Evolutionary conservation across 768 basidiomycete genomes (phyloP).

Genomic region (Imleria badia): DNA sequence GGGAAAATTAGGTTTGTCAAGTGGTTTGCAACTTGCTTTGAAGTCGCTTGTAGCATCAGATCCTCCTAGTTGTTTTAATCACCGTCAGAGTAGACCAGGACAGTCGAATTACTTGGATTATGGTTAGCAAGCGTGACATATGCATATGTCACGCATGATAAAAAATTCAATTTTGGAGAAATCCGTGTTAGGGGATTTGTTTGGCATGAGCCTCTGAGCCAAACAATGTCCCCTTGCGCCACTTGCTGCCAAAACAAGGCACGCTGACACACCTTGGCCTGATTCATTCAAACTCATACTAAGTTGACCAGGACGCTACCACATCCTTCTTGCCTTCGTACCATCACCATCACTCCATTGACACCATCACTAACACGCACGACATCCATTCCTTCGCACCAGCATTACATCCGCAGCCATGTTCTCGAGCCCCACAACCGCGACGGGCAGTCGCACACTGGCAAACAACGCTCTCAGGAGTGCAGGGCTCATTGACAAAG

Average conservation of each 20-base stretch:
- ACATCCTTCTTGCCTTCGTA: conserved; percentile 16
- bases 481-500: conserved; percentile 76
- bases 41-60: conserved; percentile 3
- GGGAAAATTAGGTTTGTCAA: conserved; percentile 22
- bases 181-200: conserved; percentile 11
- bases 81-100: conserved; percentile 1
- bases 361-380: neutral
- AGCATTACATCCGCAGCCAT: conserved; percentile 29
- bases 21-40: conserved; percentile 2
- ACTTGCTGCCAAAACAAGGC: conserved; percentile 19
- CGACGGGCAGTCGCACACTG: conserved; percentile 56
- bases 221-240: conserved; percentile 20
- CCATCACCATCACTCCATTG: conserved; percentile 17
- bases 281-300: conserved; percentile 18
- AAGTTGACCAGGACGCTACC: conserved; percentile 2
- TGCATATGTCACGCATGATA: conserved; percentile 18
- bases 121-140: conserved; percentile 15
- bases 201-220: conserved; percentile 27
- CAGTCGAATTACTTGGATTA: conserved; percentile 14
- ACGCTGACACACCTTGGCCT: conserved; percentile 25
- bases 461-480: conserved; percentile 62
- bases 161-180: neutral
- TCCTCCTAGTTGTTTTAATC: conserved; percentile 1
- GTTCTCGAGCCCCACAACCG: conserved; percentile 61
- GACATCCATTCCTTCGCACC: neutral